phyloP scores from a whole-genome alignment of 2,329 filamentous ascomycete genomes.

The Stemphylium beticola region DNA sequence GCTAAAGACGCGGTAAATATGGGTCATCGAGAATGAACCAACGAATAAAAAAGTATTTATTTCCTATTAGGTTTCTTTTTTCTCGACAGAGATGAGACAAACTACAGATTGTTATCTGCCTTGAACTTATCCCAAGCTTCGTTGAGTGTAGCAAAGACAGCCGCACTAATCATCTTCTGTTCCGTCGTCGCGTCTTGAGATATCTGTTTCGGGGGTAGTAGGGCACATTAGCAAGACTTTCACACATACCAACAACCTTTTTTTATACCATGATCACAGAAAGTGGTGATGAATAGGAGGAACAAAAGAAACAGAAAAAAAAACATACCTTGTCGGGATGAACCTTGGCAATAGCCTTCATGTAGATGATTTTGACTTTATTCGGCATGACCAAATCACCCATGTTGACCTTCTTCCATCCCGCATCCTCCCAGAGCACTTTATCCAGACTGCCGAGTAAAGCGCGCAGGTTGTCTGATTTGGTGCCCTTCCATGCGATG shows the following conservation, averaged over 20 bases:
- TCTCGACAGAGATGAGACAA: background rate
- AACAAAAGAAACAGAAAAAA: background rate
- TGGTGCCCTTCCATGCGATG: constrained; percentile 83
- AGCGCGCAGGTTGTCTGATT: constrained; percentile 89
- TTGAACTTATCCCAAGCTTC: constrained; percentile 75
- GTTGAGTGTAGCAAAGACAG: constrained; percentile 69
- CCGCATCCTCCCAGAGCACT: constrained; percentile 88
- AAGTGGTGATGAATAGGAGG: background rate
- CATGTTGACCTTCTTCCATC: constrained; percentile 97
- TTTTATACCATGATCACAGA: too few relatives aligned
- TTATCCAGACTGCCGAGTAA: constrained; percentile 84
- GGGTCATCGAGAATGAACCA: background rate
- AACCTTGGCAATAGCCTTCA: constrained; percentile 98
- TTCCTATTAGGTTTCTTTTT: too few relatives aligned
- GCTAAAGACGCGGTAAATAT: too few relatives aligned
- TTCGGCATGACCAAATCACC: constrained; percentile 90
- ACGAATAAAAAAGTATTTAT: background rate
- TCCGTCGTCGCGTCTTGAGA: constrained; percentile 69
- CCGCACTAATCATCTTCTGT: constrained; percentile 70
- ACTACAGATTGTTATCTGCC: constrained; percentile 58
- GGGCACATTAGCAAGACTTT: constrained; percentile 18
- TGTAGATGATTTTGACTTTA: constrained; percentile 96
- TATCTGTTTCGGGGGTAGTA: constrained; percentile 53
- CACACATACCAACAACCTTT: too few relatives aligned
- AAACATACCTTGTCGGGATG: constrained; percentile 91